Conservation (phyloP, 768 basidiomycete species). For the Boletellus ananiceps region DNA sequence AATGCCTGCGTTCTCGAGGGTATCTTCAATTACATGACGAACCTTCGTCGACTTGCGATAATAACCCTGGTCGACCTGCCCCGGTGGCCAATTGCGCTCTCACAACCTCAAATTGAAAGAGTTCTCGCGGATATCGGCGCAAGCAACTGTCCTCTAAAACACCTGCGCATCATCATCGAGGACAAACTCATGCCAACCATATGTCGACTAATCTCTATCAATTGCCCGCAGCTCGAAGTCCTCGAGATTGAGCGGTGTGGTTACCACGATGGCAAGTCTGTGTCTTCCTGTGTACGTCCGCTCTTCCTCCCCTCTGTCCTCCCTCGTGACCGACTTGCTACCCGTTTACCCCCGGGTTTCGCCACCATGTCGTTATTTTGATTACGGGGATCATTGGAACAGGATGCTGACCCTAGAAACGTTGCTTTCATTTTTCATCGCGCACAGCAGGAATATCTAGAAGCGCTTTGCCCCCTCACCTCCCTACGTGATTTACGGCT, state of each 20-base stretch:
- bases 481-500: conserved; percentile 29
- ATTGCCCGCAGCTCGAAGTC: conserved; percentile 30
- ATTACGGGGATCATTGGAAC: conserved; percentile 15
- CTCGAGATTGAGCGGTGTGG: conserved; percentile 35
- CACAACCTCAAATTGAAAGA: conserved; percentile 29
- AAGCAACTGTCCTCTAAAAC: conserved; percentile 31
- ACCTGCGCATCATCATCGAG: conserved; percentile 34
- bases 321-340: conserved; percentile 7
- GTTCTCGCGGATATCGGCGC: conserved; percentile 28
- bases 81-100: conserved; percentile 34
- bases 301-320: conserved; percentile 12
- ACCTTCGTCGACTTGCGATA: conserved; percentile 27
- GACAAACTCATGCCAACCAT: conserved; percentile 33
- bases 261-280: conserved; percentile 35
- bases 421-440: conserved; percentile 25
- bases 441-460: conserved; percentile 33
- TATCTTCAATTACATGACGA: conserved; percentile 28
- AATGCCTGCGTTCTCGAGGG: conserved; percentile 31
- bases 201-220: conserved; percentile 26
- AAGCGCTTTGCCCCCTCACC: conserved; percentile 27
- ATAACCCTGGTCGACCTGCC: conserved; percentile 33
- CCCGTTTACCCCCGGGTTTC: conserved; percentile 13
- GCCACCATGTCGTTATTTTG: conserved; percentile 19
- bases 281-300: conserved; percentile 33
- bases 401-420: conserved; percentile 30